Percentiles rank a stretch among this genome's conserved stretches.
These are phyloP conservation scores for Lasiodiplodia sp. DNA, from an alignment of 2,329 filamentous ascomycete species.

Conservation along the genomic window DNA sequence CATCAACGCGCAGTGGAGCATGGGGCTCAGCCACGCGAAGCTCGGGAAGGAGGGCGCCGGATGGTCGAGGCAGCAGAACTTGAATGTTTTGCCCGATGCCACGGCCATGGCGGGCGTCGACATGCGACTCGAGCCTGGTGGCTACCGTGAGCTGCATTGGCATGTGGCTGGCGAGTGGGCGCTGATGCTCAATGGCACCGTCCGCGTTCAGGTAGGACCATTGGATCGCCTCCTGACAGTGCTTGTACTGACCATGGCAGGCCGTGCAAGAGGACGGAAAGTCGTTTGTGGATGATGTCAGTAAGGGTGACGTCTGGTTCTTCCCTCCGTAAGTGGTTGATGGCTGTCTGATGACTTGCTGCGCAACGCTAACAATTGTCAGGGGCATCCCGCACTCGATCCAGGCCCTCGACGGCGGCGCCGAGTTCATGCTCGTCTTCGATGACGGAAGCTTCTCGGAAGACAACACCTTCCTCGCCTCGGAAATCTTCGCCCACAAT, in stretches of 20 bases:
- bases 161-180: constrained; percentile 51
- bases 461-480: constrained; percentile 33
- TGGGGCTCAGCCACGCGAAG: constrained; percentile 49
- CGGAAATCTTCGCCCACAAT: constrained; percentile 33
- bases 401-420: constrained; percentile 32
- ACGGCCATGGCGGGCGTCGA: constrained; percentile 33
- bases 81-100: constrained; percentile 55
- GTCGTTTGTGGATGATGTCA: constrained; percentile 33
- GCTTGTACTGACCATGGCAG: constrained; percentile 8
- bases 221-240: not conserved
- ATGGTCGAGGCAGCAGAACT: constrained; percentile 64
- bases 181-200: constrained; percentile 49
- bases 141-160: constrained; percentile 37
- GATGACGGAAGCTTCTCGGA: constrained; percentile 34
- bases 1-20: constrained; percentile 61
- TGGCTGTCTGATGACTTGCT: not conserved
- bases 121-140: constrained; percentile 32
- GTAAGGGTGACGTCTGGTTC: constrained; percentile 34
- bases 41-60: constrained; percentile 51
- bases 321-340: constrained; percentile 31
- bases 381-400: constrained; percentile 33
- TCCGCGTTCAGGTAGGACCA: constrained; percentile 38
- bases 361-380: not conserved
- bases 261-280: constrained; percentile 32
- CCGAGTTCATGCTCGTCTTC: constrained; percentile 34